These are phyloP conservation scores for Hericium erinaceus DNA, from an alignment of 768 basidiomycete genomes.

Conservation along the genomic window DNA sequence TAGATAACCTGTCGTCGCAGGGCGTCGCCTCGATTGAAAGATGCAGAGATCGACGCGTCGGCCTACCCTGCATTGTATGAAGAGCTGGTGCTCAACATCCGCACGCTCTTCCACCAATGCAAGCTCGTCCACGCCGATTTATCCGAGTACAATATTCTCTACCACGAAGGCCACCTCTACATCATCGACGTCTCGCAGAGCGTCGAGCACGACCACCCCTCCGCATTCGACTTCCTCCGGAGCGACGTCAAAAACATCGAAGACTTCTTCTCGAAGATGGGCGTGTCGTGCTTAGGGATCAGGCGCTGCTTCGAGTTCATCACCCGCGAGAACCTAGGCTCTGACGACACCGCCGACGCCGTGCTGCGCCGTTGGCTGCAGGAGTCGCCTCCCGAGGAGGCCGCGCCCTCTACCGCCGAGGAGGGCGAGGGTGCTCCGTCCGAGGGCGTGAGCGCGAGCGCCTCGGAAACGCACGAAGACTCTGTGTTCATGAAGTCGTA, in stretches of 20 bases:
- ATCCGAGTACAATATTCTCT: conserved; percentile 96
- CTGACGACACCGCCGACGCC: conserved; percentile 13
- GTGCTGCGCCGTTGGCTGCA: not conserved
- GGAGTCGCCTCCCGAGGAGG: not conserved
- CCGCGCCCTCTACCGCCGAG: not conserved
- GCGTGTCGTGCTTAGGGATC: conserved; percentile 70
- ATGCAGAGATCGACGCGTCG: conserved; percentile 51
- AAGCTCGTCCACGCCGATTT: conserved; percentile 96
- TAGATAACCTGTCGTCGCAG: conserved; percentile 27
- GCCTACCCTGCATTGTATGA: conserved; percentile 56
- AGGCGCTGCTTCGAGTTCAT: conserved; percentile 85
- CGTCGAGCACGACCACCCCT: conserved; percentile 96
- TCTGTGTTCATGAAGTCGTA: conserved; percentile 83
- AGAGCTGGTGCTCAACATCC: conserved; percentile 70
- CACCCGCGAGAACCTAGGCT: conserved; percentile 42
- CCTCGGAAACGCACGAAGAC: conserved; percentile 58
- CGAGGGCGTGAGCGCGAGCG: conserved; percentile 7
- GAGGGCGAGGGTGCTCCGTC: conserved; percentile 8
- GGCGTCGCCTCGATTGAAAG: conserved; percentile 91
- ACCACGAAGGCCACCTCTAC: conserved; percentile 69
- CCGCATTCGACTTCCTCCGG: conserved; percentile 92
- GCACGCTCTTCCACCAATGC: conserved; percentile 84
- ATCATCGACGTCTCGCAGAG: conserved; percentile 99
- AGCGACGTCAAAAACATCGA: conserved; percentile 89
- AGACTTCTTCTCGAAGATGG: conserved; percentile 78